Evolutionary conservation across 345 rosid genomes (phyloP), one percentile per base, ranked within the genome.

Genomic region (Rhodamnia argentea): DNA sequence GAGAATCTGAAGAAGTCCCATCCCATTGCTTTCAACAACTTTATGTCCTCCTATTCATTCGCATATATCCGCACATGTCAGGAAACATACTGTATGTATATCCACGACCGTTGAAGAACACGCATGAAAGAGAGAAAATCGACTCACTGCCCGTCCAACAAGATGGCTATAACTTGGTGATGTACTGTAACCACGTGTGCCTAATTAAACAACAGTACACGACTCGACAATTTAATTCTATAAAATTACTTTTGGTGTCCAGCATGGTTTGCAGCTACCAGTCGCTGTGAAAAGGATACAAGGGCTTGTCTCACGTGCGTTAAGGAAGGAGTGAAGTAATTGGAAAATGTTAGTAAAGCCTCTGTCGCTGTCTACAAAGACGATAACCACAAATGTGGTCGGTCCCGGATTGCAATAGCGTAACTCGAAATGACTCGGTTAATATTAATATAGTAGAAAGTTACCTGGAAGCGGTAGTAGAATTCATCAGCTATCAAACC

Each of bases 1-100:
- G 93, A 93, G 89, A 93, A 90, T 37, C 92, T 90, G 75, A 90
- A 90, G 27, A 90, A 88, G 87, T 92, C 92, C 88, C 91, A 83
- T 52, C 92, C 91, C 51, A 92, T 5, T 12, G 91, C 84, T 40
- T 91, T 89, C 87, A 92, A 57, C 52, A 87, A 64, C 26, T 83
- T 85, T 22, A 92, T 87, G 87, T 93, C 95, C 83, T 90, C 92
- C 94, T 93, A 86, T 32, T 1, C 20, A 32, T 16, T 0, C 44
- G 24, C 78, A 32, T 8, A 4, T 13, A 50, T 50, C 52, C 52
- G 3, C 13, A 11, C 13, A 50, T 50, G 52, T 50, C 52, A 50
- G 52, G 47, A 5, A 4, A 44, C n/a, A n/a, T n/a, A n/a, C 47
- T 44, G 47, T 44, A 44, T 7, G 9, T 44, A 7, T 9, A 62